Evolutionary conservation across 768 basidiomycete species (phyloP), one percentile per base, ranked within the genome.

Genomic region (Auriculariales sp.): DNA sequence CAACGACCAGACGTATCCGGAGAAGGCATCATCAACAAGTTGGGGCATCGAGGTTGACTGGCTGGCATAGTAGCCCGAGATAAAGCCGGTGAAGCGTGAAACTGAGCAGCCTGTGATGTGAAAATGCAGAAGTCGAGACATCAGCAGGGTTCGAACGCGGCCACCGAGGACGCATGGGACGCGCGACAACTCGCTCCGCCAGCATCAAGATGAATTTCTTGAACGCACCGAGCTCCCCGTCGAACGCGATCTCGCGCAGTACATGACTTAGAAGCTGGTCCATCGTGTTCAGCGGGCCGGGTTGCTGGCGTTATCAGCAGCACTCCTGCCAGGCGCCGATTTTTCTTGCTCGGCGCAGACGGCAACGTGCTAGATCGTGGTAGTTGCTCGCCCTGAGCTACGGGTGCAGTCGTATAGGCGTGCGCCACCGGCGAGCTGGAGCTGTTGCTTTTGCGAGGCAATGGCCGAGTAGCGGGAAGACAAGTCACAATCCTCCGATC

Each of bases 231-330:
- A 88, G 70, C 61, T 92, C 87, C 4, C 90, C 90, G 58, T 92
- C 89, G 64, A 91, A 92, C 4, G 91, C 78, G 28, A 94, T 71
- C 62, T 94, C 88, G 32, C 83, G 81, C 30, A 91, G 72, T 60
- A 84, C 84, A 61, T 89, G 81, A 59, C 82, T 80, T 32, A 93
- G 67, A 36, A 94, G 78, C 59, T 89, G 82, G 61, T 93, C 90
- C 83, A 93, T 90, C 7, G 19, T 24, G n/a, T 30, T n/a, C 24
- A 11, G 27, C 24, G 48, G 7, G 4, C n/a, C 10, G 11, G 11
- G 24, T 56, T 54, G 49, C 10, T 34, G 32, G 32, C n/a, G n/a
- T n/a, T n/a, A n/a, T n/a, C n/a, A n/a, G n/a, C n/a, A n/a, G n/a
- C n/a, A n/a, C n/a, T n/a, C n/a, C n/a, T n/a, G n/a, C n/a, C n/a